Evolutionary conservation across 2,329 filamentous ascomycete species (phyloP).

Genomic region (Stemphylium vesicarium): DNA sequence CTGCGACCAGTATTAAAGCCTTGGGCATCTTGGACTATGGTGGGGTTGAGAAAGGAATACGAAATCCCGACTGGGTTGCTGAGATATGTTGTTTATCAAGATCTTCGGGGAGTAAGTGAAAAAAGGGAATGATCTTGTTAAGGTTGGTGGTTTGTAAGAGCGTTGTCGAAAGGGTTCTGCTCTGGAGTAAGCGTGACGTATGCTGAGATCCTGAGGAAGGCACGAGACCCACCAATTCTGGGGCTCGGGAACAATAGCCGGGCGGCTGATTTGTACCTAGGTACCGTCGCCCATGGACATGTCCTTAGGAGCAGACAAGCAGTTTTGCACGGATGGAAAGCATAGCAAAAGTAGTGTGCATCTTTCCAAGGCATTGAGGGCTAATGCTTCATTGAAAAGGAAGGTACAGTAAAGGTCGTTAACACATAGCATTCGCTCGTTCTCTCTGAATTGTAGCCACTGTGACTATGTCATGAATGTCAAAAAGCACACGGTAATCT

Average conservation of each 20-base stretch:
- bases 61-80: neutral
- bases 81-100: neutral
- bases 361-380: neutral
- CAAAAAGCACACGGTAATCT: constrained; percentile 8
- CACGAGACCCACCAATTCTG: neutral
- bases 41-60: neutral
- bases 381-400: neutral
- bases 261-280: neutral
- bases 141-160: neutral
- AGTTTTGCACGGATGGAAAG: neutral
- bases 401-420: neutral
- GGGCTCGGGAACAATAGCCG: constrained; percentile 1
- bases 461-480: constrained; percentile 21
- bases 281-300: too few relatives aligned
- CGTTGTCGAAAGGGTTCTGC: neutral
- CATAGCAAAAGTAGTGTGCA: neutral
- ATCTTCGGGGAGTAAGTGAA: neutral
- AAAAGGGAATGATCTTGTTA: neutral
- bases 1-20: constrained; percentile 48
- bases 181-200: constrained; percentile 15
- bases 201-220: constrained; percentile 7
- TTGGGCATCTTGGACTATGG: constrained; percentile 33
- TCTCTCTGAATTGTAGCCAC: neutral
- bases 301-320: neutral
- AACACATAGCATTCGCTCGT: constrained; percentile 17